phyloP scores from a whole-genome alignment of 2,329 filamentous ascomycete species.

The Mariannaea sp. region DNA sequence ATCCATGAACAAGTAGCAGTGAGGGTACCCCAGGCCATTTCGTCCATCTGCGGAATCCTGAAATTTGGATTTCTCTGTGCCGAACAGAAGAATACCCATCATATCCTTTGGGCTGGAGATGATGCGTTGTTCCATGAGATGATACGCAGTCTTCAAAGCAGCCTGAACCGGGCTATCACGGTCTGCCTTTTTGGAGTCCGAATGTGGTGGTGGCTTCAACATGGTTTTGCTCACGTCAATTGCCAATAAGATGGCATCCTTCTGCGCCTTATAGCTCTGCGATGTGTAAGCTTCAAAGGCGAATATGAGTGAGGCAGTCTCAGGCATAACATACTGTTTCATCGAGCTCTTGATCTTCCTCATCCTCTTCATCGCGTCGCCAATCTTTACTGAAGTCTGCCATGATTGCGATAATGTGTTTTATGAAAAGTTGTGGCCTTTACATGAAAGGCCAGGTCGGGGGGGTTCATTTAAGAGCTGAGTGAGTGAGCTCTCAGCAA shows the following conservation, averaged over 20 bases:
- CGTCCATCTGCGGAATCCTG: constrained; percentile 67
- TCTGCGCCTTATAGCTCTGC: constrained; percentile 86
- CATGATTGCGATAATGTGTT: constrained; percentile 36
- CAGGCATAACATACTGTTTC: constrained; percentile 57
- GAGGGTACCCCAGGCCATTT: constrained; percentile 72
- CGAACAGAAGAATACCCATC: constrained; percentile 94
- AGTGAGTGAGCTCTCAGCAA: constrained; percentile 26
- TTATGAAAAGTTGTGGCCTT: constrained; percentile 11
- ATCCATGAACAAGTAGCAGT: constrained; percentile 90
- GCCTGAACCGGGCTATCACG: constrained; percentile 79
- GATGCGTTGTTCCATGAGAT: constrained; percentile 97
- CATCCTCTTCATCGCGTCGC: constrained; percentile 64
- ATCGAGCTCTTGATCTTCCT: constrained; percentile 63
- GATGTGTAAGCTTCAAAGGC: constrained; percentile 22
- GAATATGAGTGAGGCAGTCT: background rate
- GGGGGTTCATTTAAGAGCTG: constrained; percentile 30
- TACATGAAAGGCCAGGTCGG: constrained; percentile 28
- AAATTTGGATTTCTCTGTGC: constrained; percentile 83
- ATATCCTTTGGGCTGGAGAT: constrained; percentile 96
- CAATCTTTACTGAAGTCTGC: constrained; percentile 48
- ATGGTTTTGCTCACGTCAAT: constrained; percentile 92
- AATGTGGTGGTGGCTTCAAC: constrained; percentile 69
- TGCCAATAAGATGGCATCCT: constrained; percentile 97
- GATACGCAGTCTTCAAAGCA: constrained; percentile 90
- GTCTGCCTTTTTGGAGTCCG: constrained; percentile 74